Evolutionary conservation across 306 rosid species (phyloP), one percentile per base, ranked within the genome.

Genomic region (Abrus precatorius): DNA sequence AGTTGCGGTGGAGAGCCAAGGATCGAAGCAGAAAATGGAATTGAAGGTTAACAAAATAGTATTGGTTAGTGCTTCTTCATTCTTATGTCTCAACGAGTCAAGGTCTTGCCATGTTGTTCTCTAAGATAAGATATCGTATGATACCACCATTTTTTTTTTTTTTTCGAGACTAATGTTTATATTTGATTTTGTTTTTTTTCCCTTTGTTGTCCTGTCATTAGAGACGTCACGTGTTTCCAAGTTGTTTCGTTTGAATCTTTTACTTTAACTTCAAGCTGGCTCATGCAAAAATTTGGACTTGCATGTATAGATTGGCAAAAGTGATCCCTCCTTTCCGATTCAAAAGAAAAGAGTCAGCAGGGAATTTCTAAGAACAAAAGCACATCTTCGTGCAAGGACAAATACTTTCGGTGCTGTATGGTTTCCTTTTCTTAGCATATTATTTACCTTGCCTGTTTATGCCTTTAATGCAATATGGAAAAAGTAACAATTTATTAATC

Each of bases 321-420:
- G 97, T 41, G 98, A 95, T 56, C 92, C 98, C 60, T 95, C 99
- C 33, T 95, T 79, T 85, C 98, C 99, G 44, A 88, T 93, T 85
- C 99, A 95, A 81, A 95, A 95, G 97, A 95, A 95, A 82, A 83
- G 94, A 84, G 98, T 75, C 73, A 93, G 88, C 93, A 86, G 87
- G 85, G 98, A 95, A 86, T 95, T 89, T 91, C 81, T 93, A 85
- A 93, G 99, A 82, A 95, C 96, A 20, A 93, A 93, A 82, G 98
- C 99, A 78, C 99, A 95, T 90, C 99, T 90, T 69, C 97, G 98
- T 67, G 82, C 98, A 2, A 89, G 99, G 90, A 89, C 99, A 79
- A 95, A 95, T 87, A 93, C 97, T 83, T 95, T 95, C 77, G 93
- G 99, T 66, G 99, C 98, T 63, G 99, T 95, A 95, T 80, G 88